These are phyloP conservation scores for Trichoderma virens DNA, from an alignment of 495 filamentous ascomycete genomes.

Conservation along the genomic window DNA sequence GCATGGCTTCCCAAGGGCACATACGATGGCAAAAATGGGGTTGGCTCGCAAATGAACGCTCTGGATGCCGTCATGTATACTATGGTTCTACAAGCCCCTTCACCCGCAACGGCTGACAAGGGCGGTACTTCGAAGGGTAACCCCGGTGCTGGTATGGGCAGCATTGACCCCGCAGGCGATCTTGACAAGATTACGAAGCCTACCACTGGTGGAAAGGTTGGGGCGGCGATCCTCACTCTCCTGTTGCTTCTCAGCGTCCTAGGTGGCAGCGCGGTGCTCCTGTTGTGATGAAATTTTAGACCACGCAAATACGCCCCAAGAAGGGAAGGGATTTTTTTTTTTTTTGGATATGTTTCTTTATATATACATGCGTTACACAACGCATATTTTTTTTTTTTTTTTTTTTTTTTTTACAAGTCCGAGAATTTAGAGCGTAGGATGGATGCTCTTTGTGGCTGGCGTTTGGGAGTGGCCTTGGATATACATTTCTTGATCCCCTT, in stretches of 20 bases:
- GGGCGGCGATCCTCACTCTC: constrained; percentile 58
- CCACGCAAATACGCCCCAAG: background rate
- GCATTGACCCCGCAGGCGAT: constrained; percentile 17
- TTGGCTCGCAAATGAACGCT: constrained; percentile 68
- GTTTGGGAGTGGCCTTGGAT: background rate
- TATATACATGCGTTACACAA: background rate
- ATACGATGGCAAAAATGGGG: constrained; percentile 41
- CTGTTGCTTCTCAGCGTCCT: constrained; percentile 48
- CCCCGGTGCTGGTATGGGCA: constrained; percentile 43
- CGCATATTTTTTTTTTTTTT: background rate
- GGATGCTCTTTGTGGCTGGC: constrained; percentile 3
- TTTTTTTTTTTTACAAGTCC: background rate
- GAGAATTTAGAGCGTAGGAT: constrained; percentile 1
- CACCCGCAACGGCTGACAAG: constrained; percentile 46
- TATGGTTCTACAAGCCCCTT: constrained; percentile 36
- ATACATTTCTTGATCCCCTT: background rate
- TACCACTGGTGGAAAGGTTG: constrained; percentile 50
- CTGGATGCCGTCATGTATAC: constrained; percentile 61
- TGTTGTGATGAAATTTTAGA: constrained; percentile 25
- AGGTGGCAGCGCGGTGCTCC: constrained; percentile 31
- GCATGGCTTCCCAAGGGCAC: constrained; percentile 35
- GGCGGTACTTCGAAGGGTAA: constrained; percentile 64
- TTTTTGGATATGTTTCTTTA: background rate
- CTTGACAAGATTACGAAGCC: constrained; percentile 30
- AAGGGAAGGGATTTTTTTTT: background rate